Conservation (phyloP, 768 basidiomycete species). For the Leucosporidium creatinivorum region DNA sequence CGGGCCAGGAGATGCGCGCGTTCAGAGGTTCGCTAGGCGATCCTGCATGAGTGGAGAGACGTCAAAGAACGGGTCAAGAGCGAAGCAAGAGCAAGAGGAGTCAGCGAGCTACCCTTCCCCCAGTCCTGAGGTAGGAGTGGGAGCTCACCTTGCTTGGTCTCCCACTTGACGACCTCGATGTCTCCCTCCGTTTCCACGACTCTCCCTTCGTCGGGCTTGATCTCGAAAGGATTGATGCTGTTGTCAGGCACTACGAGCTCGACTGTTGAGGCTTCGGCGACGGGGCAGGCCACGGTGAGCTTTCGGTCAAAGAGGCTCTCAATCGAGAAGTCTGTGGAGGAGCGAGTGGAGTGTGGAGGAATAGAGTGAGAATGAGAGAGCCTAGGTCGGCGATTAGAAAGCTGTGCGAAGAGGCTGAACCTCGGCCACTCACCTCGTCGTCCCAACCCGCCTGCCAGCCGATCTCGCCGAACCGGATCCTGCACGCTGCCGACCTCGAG, state of each 20-base stretch:
- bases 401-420: too few species aligned
- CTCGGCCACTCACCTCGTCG: conserved; percentile 27
- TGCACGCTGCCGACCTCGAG: conserved; percentile 68
- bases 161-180: conserved; percentile 8
- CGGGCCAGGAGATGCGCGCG: conserved; percentile 19
- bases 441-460: conserved; percentile 28
- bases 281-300: conserved; percentile 61
- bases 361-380: too few species aligned
- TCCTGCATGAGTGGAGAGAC: background rate
- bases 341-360: conserved; percentile 41
- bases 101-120: background rate
- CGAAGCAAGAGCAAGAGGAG: background rate
- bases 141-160: conserved; percentile 14
- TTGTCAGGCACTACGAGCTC: conserved; percentile 38
- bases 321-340: conserved; percentile 39
- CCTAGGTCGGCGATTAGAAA: too few species aligned
- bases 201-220: background rate
- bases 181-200: background rate
- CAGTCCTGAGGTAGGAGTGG: background rate
- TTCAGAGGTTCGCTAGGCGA: conserved; percentile 2
- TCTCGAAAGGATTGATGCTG: conserved; percentile 16
- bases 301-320: conserved; percentile 58
- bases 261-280: conserved; percentile 45
- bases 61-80: background rate
- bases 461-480: conserved; percentile 54